Conservation (phyloP, 2,329 filamentous ascomycete species). For the Monosporascus sp. region DNA sequence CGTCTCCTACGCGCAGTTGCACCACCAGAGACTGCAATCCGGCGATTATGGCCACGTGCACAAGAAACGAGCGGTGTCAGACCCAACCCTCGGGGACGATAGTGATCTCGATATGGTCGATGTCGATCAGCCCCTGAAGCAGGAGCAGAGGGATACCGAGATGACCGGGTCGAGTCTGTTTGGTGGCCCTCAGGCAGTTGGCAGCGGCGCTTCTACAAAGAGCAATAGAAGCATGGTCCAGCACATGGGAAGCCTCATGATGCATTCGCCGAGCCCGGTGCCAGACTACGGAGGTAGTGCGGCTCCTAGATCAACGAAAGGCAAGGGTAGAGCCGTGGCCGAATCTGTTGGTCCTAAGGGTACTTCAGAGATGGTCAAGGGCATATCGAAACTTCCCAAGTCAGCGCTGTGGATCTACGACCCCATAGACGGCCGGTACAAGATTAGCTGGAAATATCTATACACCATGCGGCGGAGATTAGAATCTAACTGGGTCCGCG, state of each 20-base stretch:
- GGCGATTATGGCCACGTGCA: conserved; percentile 45
- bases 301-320: conserved; percentile 19
- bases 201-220: conserved; percentile 21
- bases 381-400: conserved; percentile 27
- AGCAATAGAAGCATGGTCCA: conserved; percentile 21
- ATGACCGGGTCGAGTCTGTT: conserved; percentile 20
- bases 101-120: conserved; percentile 46
- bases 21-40: conserved; percentile 36
- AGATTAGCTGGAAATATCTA: conserved; percentile 86
- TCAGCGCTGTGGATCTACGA: conserved; percentile 49
- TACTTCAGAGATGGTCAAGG: conserved; percentile 5
- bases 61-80: conserved; percentile 49
- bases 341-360: conserved; percentile 6
- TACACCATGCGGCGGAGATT: conserved; percentile 82
- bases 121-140: conserved; percentile 23
- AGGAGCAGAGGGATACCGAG: conserved; percentile 18
- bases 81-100: conserved; percentile 31
- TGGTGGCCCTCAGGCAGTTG: conserved; percentile 15
- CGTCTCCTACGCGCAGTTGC: conserved; percentile 30
- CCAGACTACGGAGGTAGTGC: conserved; percentile 21
- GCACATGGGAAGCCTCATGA: conserved; percentile 26
- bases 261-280: conserved; percentile 28
- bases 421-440: conserved; percentile 42
- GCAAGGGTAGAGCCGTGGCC: conserved; percentile 31
- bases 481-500: conserved; percentile 87